A percentile compares a stretch with the other conserved stretches of the same genome.
These are phyloP conservation scores for Eremomyces bilateralis DNA, from an alignment of 495 filamentous ascomycete genomes.

Conservation along the genomic window DNA sequence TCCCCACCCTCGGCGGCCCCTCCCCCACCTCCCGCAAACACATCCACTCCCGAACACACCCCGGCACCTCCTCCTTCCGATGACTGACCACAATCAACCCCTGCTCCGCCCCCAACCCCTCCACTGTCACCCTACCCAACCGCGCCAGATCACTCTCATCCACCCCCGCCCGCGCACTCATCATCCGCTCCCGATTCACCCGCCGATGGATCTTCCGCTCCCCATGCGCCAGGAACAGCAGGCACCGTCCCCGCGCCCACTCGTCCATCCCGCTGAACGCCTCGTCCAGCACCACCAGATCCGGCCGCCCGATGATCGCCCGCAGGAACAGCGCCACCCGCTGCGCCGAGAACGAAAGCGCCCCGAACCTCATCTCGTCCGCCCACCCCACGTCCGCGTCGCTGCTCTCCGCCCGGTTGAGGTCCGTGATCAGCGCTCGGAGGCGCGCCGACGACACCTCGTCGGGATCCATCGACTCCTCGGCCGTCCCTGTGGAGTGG, in stretches of 20 bases:
- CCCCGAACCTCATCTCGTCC: constrained; percentile 43
- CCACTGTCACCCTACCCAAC: constrained; percentile 21
- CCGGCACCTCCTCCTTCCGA: constrained; percentile 72
- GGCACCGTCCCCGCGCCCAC: constrained; percentile 59
- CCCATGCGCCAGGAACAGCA: constrained; percentile 38
- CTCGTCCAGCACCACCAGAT: constrained; percentile 83
- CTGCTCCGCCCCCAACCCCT: constrained; percentile 40
- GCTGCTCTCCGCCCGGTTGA: not conserved
- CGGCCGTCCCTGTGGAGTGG: not conserved
- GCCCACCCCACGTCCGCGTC: constrained; percentile 30
- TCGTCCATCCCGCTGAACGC: constrained; percentile 80
- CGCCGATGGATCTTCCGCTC: constrained; percentile 8
- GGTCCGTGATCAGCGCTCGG: constrained; percentile 3
- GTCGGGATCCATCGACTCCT: not conserved
- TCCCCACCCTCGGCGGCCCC: constrained; percentile 34
- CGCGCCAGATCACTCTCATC: constrained; percentile 22
- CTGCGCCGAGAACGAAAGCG: constrained; percentile 57
- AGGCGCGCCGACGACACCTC: not conserved
- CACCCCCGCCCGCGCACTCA: constrained; percentile 8
- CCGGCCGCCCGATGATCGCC: constrained; percentile 59
- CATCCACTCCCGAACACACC: constrained; percentile 56
- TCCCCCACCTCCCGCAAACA: constrained; percentile 46
- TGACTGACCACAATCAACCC: constrained; percentile 77
- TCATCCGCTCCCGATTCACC: not conserved
- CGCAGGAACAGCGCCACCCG: constrained; percentile 69